Evolutionary conservation across 306 rosid genomes (phyloP).

Genomic region (Castanea crenata): DNA sequence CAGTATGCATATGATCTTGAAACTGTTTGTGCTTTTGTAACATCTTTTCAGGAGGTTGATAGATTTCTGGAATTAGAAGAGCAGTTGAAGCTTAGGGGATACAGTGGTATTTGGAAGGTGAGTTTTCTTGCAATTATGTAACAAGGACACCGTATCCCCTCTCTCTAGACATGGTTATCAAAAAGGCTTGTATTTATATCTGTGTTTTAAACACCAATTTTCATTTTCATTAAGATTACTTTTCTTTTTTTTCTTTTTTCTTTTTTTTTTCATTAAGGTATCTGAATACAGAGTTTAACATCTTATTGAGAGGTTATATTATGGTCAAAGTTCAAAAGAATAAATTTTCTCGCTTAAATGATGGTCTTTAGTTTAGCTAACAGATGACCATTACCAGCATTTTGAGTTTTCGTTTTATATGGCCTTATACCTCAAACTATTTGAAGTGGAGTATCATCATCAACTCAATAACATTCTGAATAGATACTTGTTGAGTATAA

Average conservation of each 20-base stretch:
- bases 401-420: neutral
- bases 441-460: neutral
- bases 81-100: constrained; percentile 66
- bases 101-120: constrained; percentile 89
- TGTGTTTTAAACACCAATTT: constrained; percentile 14
- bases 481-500: neutral
- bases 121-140: constrained; percentile 21
- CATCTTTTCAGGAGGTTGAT: constrained; percentile 85
- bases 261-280: neutral
- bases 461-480: neutral
- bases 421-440: neutral
- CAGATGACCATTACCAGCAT: neutral
- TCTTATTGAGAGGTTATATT: neutral
- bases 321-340: neutral
- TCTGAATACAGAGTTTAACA: neutral
- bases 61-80: constrained; percentile 71
- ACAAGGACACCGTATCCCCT: constrained; percentile 14
- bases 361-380: neutral
- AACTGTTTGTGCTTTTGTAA: constrained; percentile 9
- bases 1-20: neutral
- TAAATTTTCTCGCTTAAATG: neutral
- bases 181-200: neutral
- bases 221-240: neutral
- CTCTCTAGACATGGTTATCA: constrained; percentile 6
- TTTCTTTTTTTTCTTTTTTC: no score